Conservation (phyloP, 2,329 filamentous ascomycete species). For the Beauveria caledonica region DNA sequence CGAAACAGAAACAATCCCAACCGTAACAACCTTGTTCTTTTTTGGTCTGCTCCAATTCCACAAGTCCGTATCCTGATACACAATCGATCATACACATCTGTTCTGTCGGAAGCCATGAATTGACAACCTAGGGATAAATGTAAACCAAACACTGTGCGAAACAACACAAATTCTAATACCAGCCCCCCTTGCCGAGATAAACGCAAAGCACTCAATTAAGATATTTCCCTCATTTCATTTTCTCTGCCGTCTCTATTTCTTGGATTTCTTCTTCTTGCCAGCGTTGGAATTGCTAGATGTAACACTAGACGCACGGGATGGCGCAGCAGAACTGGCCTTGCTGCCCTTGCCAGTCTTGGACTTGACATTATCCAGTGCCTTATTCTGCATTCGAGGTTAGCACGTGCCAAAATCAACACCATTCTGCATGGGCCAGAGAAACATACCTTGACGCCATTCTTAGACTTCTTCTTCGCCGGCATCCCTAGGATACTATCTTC, state of each 20-base stretch:
- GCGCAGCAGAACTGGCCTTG: constrained; percentile 67
- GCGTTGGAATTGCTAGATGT: constrained; percentile 56
- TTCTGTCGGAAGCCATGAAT: background rate
- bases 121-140: background rate
- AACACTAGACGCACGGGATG: constrained; percentile 83
- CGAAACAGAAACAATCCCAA: background rate
- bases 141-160: background rate
- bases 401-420: too few species aligned
- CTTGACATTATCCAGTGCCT: constrained; percentile 85
- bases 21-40: background rate
- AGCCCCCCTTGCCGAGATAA: background rate
- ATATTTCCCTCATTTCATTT: background rate
- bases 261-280: constrained; percentile 12
- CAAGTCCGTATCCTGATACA: background rate
- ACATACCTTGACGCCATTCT: constrained; percentile 78
- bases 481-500: constrained; percentile 73
- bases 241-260: background rate
- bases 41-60: background rate
- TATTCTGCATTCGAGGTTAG: constrained; percentile 56
- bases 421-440: background rate
- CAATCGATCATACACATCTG: background rate
- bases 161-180: background rate
- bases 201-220: background rate
- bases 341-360: constrained; percentile 61
- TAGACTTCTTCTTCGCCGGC: constrained; percentile 91